Evolutionary conservation across 345 rosid genomes (phyloP).

Genomic region (Mercurialis annua): DNA sequence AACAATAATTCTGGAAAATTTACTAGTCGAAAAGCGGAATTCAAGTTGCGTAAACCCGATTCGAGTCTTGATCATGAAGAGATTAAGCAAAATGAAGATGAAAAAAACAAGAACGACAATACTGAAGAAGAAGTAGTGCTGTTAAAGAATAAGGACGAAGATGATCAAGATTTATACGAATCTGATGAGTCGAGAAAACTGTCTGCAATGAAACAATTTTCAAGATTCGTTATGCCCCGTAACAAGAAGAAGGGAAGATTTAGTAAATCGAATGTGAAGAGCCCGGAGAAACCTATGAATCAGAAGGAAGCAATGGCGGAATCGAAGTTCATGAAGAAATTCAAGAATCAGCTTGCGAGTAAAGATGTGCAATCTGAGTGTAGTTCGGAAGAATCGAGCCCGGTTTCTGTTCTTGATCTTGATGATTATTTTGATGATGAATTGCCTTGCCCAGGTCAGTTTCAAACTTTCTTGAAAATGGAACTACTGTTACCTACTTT

Average conservation of each 20-base stretch:
- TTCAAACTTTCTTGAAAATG: neutral
- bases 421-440: conserved; percentile 32
- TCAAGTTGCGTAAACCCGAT: conserved; percentile 33
- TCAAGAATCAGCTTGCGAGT: conserved; percentile 12
- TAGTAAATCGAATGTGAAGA: conserved; percentile 15
- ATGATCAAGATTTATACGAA: conserved; percentile 33
- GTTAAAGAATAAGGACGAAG: conserved; percentile 34
- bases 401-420: conserved; percentile 55
- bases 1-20: conserved; percentile 33
- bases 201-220: conserved; percentile 5
- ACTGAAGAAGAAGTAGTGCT: neutral
- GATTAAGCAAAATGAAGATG: conserved; percentile 14
- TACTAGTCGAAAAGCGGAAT: conserved; percentile 20
- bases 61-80: conserved; percentile 19
- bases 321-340: conserved; percentile 24
- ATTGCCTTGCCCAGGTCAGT: conserved; percentile 39
- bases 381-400: conserved; percentile 42
- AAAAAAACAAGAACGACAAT: conserved; percentile 12
- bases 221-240: conserved; percentile 22
- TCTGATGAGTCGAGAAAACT: conserved; percentile 51
- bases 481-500: neutral
- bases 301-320: conserved; percentile 32
- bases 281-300: conserved; percentile 25
- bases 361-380: conserved; percentile 21
- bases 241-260: conserved; percentile 16